phyloP scores from a whole-genome alignment of 2,329 filamentous ascomycete genomes.

The Calonectria fujianensis region DNA sequence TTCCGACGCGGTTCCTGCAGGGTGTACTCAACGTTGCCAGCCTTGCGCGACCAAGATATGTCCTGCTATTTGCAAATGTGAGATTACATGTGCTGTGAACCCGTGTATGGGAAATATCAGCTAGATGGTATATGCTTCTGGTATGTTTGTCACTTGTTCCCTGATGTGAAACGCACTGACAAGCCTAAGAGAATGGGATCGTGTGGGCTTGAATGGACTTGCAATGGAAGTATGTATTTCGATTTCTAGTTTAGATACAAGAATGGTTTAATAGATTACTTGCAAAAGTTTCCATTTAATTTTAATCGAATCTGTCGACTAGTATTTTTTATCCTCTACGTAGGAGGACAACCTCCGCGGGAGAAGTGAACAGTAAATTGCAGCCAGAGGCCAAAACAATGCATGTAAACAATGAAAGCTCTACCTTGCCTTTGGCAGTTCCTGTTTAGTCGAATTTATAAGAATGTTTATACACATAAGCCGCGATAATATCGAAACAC shows the following conservation, averaged over 20 bases:
- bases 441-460: too few species aligned
- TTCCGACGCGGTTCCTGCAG: not conserved
- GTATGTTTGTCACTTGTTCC: not conserved
- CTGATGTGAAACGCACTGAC: not conserved
- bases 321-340: too few species aligned
- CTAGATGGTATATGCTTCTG: not conserved
- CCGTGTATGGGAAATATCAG: not conserved
- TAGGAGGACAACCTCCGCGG: too few species aligned
- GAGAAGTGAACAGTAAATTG: too few species aligned
- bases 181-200: not conserved
- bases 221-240: not conserved
- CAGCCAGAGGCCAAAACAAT: too few species aligned
- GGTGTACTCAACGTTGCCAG: not conserved
- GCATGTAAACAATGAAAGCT: too few species aligned
- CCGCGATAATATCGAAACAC: too few species aligned
- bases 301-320: too few species aligned
- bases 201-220: not conserved
- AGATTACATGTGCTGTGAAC: not conserved
- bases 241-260: not conserved
- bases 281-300: not conserved
- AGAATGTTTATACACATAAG: too few species aligned
- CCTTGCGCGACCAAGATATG: not conserved
- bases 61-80: not conserved
- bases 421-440: too few species aligned
- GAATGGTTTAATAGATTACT: not conserved